These are phyloP conservation scores for Chaetomium sp. DNA, from an alignment of 2,329 filamentous ascomycete species.

Conservation along the genomic window DNA sequence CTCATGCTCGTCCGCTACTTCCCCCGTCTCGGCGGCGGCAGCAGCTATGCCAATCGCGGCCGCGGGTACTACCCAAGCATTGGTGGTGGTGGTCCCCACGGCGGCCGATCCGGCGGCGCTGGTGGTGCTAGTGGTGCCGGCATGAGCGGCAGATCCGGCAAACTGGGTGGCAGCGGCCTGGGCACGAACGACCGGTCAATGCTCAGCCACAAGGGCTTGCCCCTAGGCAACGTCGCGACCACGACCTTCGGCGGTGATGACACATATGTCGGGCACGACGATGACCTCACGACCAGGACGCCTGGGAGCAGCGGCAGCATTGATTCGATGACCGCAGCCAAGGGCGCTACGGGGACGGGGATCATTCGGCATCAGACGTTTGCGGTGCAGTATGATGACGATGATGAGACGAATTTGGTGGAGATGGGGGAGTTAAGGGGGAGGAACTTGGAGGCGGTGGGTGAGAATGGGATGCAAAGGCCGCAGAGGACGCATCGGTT, in stretches of 20 bases:
- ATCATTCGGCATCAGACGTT: slow-evolving; percentile 8
- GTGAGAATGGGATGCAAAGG: background rate
- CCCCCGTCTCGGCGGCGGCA: slow-evolving; percentile 17
- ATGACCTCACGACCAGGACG: background rate
- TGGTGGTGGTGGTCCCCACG: background rate
- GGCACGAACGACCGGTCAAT: background rate
- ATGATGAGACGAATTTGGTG: slow-evolving; percentile 9
- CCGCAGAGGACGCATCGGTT: too few species aligned
- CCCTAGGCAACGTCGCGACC: background rate
- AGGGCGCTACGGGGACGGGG: background rate
- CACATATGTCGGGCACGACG: background rate
- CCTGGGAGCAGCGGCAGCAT: background rate
- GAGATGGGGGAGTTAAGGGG: background rate
- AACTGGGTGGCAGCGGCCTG: background rate
- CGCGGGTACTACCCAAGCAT: background rate
- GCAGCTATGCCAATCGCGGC: background rate
- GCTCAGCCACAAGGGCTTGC: background rate
- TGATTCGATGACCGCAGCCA: background rate
- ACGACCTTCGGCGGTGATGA: background rate
- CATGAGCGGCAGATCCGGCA: background rate
- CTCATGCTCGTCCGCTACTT: slow-evolving; percentile 27
- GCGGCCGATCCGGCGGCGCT: background rate
- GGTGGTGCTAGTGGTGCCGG: background rate
- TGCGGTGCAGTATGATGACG: slow-evolving; percentile 10
- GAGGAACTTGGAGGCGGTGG: background rate